Percentiles rank a stretch among this genome's conserved stretches.
Conservation (phyloP, 306 rosid genomes). For the Ormosia emarginata region DNA sequence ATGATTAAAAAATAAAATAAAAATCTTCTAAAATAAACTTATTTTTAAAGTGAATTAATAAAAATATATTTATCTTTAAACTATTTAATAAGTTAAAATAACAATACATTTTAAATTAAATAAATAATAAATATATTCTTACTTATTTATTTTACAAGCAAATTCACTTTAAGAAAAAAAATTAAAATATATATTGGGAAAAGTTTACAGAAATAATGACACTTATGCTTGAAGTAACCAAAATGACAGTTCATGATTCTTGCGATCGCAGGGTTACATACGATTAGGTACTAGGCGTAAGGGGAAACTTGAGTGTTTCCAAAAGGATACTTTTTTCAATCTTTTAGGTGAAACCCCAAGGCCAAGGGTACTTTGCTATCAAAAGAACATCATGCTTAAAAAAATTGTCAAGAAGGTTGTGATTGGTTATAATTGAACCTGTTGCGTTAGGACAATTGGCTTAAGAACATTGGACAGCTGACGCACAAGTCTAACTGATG, state of each 20-base stretch:
- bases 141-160: too few species aligned
- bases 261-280: neutral
- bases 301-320: conserved; percentile 12
- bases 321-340: neutral
- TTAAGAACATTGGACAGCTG: neutral
- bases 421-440: neutral
- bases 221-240: conserved; percentile 37
- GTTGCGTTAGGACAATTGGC: neutral
- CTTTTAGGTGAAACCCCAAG: neutral
- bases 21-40: too few species aligned
- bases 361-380: neutral
- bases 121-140: too few species aligned
- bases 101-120: too few species aligned
- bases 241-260: conserved; percentile 13
- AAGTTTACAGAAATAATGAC: conserved; percentile 26
- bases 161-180: too few species aligned
- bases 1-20: neutral
- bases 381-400: neutral
- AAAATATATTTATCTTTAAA: too few species aligned
- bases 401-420: neutral
- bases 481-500: neutral
- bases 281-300: conserved; percentile 31
- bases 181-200: too few species aligned
- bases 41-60: too few species aligned
- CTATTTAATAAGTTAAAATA: too few species aligned